Evolutionary conservation across 2,329 filamentous ascomycete genomes (phyloP).

Genomic region (Ophiostoma sp.): DNA sequence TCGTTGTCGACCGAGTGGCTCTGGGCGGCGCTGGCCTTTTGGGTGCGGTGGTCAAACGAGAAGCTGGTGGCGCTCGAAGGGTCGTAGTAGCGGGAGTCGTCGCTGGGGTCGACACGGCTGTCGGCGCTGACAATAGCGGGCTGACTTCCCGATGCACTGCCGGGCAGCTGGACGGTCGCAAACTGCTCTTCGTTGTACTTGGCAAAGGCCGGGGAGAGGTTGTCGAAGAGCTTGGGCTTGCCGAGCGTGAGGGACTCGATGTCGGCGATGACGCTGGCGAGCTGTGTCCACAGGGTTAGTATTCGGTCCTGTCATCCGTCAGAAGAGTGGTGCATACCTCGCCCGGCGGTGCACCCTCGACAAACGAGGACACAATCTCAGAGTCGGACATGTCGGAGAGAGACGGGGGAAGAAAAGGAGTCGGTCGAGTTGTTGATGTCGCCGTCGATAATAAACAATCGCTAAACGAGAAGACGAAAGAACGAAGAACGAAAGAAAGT

Average conservation of each 20-base stretch:
- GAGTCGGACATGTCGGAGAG: conserved; percentile 37
- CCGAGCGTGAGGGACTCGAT: conserved; percentile 82
- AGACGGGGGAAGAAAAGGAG: no score
- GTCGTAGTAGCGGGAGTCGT: conserved; percentile 84
- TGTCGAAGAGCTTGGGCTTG: conserved; percentile 65
- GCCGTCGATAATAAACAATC: background rate
- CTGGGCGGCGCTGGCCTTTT: conserved; percentile 82
- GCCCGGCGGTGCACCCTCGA: conserved; percentile 91
- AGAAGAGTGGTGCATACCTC: conserved; percentile 63
- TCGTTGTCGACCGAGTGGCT: conserved; percentile 78
- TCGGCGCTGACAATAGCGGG: conserved; percentile 83
- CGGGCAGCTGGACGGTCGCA: conserved; percentile 82
- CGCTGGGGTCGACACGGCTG: conserved; percentile 64
- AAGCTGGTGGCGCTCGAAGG: conserved; percentile 86
- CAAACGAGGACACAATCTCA: conserved; percentile 76
- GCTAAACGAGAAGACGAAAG: background rate
- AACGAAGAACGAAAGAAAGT: background rate
- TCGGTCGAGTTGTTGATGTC: background rate
- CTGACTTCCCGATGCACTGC: conserved; percentile 71
- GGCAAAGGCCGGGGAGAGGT: conserved; percentile 80
- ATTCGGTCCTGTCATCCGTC: background rate
- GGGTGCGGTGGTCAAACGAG: conserved; percentile 75
- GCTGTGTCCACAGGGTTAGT: conserved; percentile 16
- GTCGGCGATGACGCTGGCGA: conserved; percentile 58
- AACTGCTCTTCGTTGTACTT: conserved; percentile 98